These are phyloP conservation scores for Cercospora nicotianae DNA, from an alignment of 2,329 filamentous ascomycete species.

Conservation along the genomic window DNA sequence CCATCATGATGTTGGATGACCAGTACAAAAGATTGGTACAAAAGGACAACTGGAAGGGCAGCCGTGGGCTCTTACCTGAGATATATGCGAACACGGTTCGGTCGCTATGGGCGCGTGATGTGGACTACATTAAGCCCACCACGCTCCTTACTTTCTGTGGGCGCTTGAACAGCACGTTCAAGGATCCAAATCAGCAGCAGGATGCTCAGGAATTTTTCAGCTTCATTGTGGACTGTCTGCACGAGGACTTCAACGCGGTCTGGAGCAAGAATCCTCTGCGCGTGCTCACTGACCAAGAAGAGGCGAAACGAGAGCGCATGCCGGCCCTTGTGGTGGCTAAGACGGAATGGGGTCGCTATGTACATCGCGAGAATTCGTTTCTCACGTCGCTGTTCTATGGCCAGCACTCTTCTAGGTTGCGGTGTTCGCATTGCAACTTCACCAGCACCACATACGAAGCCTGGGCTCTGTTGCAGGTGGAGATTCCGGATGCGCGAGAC, in stretches of 20 bases:
- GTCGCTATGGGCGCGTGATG: slow-evolving; percentile 62
- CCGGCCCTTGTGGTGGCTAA: slow-evolving; percentile 65
- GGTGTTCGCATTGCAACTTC: slow-evolving; percentile 60
- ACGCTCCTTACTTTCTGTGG: slow-evolving; percentile 62
- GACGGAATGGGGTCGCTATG: slow-evolving; percentile 73
- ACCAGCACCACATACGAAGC: slow-evolving; percentile 68
- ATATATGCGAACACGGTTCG: slow-evolving; percentile 62
- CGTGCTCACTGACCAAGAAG: slow-evolving; percentile 60
- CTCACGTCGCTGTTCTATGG: slow-evolving; percentile 79
- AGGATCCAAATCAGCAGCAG: slow-evolving; percentile 64
- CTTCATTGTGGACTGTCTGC: slow-evolving; percentile 76
- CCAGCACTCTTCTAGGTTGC: slow-evolving; percentile 62
- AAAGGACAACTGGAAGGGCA: slow-evolving; percentile 64
- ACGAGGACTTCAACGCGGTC: slow-evolving; percentile 78
- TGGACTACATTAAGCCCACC: slow-evolving; percentile 47
- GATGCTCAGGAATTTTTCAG: slow-evolving; percentile 88
- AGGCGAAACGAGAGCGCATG: slow-evolving; percentile 60
- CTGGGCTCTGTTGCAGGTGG: slow-evolving; percentile 70
- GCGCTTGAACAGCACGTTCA: slow-evolving; percentile 63
- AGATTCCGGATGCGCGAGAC: slow-evolving; percentile 63
- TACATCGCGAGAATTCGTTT: slow-evolving; percentile 72
- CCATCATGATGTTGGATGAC: slow-evolving; percentile 64
- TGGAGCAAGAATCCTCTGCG: slow-evolving; percentile 61
- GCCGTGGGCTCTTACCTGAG: slow-evolving; percentile 61
- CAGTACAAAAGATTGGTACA: slow-evolving; percentile 62